Evolutionary conservation across 2,329 filamentous ascomycete genomes (phyloP).

Genomic region (Graphilbum sp.): DNA sequence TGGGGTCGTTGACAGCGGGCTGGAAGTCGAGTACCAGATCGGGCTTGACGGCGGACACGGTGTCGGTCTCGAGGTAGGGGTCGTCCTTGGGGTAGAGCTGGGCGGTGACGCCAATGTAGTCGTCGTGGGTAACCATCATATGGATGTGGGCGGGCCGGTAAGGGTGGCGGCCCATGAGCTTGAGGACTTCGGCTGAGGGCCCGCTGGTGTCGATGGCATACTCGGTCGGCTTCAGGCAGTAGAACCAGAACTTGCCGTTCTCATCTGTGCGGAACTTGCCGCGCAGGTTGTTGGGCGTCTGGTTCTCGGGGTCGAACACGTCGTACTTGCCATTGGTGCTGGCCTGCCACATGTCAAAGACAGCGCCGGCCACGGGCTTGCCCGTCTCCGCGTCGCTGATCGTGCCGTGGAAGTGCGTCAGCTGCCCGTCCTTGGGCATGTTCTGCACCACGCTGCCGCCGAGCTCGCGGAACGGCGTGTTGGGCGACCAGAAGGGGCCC

Average conservation of each 20-base stretch:
- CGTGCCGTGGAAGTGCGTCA: conserved; percentile 48
- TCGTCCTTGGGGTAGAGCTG: conserved; percentile 49
- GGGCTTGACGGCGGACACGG: conserved; percentile 23
- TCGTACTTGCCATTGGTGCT: conserved; percentile 54
- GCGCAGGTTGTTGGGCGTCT: conserved; percentile 45
- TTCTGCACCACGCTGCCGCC: conserved; percentile 47
- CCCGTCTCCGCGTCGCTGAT: conserved; percentile 41
- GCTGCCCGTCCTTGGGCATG: conserved; percentile 29
- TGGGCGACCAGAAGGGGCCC: conserved; percentile 67
- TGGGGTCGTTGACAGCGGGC: conserved; percentile 12
- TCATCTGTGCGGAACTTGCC: conserved; percentile 48
- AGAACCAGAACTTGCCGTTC: conserved; percentile 44
- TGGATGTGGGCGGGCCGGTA: conserved; percentile 45
- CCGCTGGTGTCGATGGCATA: conserved; percentile 27
- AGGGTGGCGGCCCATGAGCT: conserved; percentile 36
- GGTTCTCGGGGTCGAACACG: conserved; percentile 50
- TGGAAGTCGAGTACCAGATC: conserved; percentile 21
- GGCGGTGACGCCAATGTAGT: conserved; percentile 46
- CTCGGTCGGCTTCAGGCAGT: conserved; percentile 36
- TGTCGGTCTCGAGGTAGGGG: conserved; percentile 32
- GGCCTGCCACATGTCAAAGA: conserved; percentile 63
- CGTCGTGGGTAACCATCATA: conserved; percentile 33
- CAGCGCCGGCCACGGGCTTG: conserved; percentile 45
- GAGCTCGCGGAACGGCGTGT: conserved; percentile 54
- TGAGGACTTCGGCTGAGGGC: conserved; percentile 34